Evolutionary conservation across 305 asterid species (phyloP), one percentile per base, ranked within the genome.

Genomic region (Salvia sclarea): DNA sequence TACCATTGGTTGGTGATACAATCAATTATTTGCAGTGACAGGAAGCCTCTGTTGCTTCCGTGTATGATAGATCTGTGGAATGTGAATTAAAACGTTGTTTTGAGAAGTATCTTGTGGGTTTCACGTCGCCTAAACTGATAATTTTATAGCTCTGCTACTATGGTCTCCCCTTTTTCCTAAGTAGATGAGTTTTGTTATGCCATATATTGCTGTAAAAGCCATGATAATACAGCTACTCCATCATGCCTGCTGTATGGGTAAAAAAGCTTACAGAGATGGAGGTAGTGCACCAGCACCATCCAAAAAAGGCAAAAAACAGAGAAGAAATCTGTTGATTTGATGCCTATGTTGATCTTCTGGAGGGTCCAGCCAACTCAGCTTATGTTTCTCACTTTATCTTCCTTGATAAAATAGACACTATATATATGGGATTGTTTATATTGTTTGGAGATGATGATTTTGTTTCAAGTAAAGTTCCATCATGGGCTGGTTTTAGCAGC

Each of bases 1-100:
- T 71, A 61, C 70, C 35, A 70, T 70, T 60, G 74, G 47, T 70
- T 60, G 74, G 47, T 55, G 67, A 55, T 59, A 50, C 70, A 25
- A 66, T 87, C 77, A 78, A 63, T 75, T 83, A 68, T 75, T 48
- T 68, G 74, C 71, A 14, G 71, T 38, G 50, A 21, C 66, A 13
- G n/a, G n/a, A n/a, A 45, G 63, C 73, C 62, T 25, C 52, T 37
- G 62, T 70, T 41, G 68, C 56, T 9, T 30, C 48, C 47, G 55
- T 72, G 76, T 75, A 68, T 77, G 66, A 59, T 71, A 69, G 52
- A 55, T 61, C 55, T 58, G 76, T 72, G 74, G 66, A 64, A 72
- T 63, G 72, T 71, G 59, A 74, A 47, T 76, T 69, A 60, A 55
- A 61, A 56, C 40, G 47, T 66, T 16, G 4, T 59, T 25, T 65